Evolutionary conservation across 2,329 filamentous ascomycete species (phyloP).

Genomic region (Sclerotinia sclerotiorum): DNA sequence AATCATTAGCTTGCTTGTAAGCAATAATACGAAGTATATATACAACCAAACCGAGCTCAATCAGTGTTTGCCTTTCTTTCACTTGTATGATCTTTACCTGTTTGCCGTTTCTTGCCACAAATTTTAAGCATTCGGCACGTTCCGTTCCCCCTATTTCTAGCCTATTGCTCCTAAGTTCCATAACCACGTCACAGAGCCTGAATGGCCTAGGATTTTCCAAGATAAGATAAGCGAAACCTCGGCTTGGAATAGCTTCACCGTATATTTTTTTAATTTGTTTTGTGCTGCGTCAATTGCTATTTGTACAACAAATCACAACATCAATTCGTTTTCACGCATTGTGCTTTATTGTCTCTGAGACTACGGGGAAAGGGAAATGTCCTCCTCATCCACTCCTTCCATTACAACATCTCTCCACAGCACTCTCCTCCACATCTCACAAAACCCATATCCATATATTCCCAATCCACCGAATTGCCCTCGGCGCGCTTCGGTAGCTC

Average conservation of each 20-base stretch:
- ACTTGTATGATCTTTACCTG: not conserved
- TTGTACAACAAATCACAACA: slow-evolving; percentile 6
- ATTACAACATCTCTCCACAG: slow-evolving; percentile 35
- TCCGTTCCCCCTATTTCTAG: slow-evolving; percentile 1
- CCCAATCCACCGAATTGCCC: slow-evolving; percentile 44
- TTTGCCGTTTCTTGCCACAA: slow-evolving; percentile 8
- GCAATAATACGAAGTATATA: slow-evolving; percentile 9
- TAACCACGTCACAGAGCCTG: slow-evolving; percentile 13
- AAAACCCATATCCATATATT: slow-evolving; percentile 50
- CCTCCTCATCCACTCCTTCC: slow-evolving; percentile 22
- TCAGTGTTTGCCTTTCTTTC: not conserved
- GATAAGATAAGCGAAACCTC: slow-evolving; percentile 25
- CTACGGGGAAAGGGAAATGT: slow-evolving; percentile 20
- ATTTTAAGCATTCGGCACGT: not conserved
- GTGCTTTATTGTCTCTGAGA: not conserved
- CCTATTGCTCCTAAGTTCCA: not conserved
- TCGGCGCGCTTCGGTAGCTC: slow-evolving; percentile 61
- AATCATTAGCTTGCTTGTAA: not conserved
- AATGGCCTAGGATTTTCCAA: not conserved
- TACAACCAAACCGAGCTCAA: not conserved
- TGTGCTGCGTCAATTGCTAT: not conserved
- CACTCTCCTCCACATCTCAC: slow-evolving; percentile 41
- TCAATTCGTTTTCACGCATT: not conserved
- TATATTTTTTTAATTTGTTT: not conserved
- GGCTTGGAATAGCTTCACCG: not conserved